Conservation (phyloP, 2,329 filamentous ascomycete species). For the Hypoxylon sp. region DNA sequence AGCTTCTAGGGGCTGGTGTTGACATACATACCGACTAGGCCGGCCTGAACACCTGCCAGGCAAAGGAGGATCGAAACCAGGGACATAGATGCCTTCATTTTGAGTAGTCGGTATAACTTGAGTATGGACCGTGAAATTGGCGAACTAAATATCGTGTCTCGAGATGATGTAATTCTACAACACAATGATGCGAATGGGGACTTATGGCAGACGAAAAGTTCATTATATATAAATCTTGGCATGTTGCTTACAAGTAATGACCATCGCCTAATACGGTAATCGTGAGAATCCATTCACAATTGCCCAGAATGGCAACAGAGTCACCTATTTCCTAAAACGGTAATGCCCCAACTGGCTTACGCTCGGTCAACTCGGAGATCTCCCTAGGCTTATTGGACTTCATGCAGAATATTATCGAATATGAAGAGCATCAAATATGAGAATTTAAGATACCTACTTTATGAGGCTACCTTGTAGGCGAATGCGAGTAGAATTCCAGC, state of each 20-base stretch:
- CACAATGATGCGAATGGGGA: background rate
- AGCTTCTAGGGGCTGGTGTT: background rate
- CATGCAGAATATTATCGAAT: background rate
- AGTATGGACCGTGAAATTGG: background rate
- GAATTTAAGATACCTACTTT: background rate
- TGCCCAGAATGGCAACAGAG: background rate
- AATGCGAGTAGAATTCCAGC: background rate
- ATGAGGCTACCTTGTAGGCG: background rate
- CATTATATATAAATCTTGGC: slow-evolving; percentile 22
- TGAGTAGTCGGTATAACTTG: slow-evolving; percentile 13
- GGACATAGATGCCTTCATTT: slow-evolving; percentile 38
- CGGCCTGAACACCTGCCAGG: slow-evolving; percentile 38
- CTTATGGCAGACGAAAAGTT: background rate
- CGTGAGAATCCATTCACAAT: background rate
- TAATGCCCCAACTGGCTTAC: background rate
- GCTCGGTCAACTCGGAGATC: background rate
- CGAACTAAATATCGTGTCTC: background rate
- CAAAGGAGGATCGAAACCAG: slow-evolving; percentile 36
- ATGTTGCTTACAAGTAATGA: background rate
- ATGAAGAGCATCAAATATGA: background rate
- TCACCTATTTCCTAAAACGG: slow-evolving; percentile 10
- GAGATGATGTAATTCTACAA: slow-evolving; percentile 5
- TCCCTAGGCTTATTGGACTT: background rate
- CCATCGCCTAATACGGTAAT: slow-evolving; percentile 9
- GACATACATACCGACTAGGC: slow-evolving; percentile 8